Conservation (phyloP, 2,329 filamentous ascomycete genomes). For the Chrysoporthe puriensis region DNA sequence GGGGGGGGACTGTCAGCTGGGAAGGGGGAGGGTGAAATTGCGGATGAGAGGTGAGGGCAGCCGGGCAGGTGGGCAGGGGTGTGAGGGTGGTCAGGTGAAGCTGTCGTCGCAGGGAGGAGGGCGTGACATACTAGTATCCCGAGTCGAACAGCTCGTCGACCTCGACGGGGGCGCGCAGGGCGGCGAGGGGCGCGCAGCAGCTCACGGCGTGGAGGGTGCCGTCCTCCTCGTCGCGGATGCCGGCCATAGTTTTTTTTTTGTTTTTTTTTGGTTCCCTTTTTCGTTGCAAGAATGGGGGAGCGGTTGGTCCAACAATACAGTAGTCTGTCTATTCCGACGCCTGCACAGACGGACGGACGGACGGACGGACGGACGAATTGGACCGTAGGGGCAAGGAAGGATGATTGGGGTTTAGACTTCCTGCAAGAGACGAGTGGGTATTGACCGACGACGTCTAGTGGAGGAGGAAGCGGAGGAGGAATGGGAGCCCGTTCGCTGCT, state of each 20-base stretch:
- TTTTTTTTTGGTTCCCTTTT: background rate
- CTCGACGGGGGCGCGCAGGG: slow-evolving; percentile 48
- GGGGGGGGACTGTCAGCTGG: background rate
- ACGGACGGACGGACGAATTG: no score
- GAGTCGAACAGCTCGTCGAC: slow-evolving; percentile 40
- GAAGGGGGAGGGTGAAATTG: no score
- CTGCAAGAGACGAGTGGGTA: background rate
- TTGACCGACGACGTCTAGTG: background rate
- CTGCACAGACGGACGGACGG: no score
- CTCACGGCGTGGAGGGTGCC: slow-evolving; percentile 34
- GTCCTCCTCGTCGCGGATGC: slow-evolving; percentile 41
- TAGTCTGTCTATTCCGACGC: background rate
- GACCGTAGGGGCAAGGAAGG: no score
- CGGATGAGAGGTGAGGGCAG: background rate
- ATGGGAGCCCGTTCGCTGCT: background rate
- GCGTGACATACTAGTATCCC: slow-evolving; percentile 22
- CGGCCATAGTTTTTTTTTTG: background rate
- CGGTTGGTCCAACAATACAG: no score
- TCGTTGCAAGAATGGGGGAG: background rate
- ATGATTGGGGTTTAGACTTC: no score
- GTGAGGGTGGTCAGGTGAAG: background rate
- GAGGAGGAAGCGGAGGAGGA: background rate
- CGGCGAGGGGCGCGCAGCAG: slow-evolving; percentile 46
- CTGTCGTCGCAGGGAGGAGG: no score
- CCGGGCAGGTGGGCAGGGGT: no score